These are phyloP conservation scores for Skeletonema grethae DNA, from an alignment of 108 stramenopile genomes.

Conservation along the genomic window DNA sequence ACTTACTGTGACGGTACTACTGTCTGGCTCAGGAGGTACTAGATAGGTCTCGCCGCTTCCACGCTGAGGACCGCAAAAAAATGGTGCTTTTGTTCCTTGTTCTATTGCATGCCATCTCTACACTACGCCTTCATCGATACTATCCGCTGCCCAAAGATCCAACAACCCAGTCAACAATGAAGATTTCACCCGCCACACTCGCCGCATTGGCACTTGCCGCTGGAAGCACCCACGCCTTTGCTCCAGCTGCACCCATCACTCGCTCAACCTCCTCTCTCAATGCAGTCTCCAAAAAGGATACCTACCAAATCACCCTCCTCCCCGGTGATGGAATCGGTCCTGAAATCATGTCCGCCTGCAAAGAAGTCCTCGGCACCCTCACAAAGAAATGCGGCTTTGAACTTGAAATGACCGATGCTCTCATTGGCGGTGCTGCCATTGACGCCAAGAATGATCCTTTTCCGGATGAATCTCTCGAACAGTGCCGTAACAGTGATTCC, in stretches of 20 bases:
- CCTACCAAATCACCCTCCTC: slow-evolving; percentile 83
- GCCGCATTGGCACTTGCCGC: slow-evolving; percentile 15
- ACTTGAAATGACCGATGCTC: slow-evolving; percentile 90
- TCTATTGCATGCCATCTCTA: too few species aligned
- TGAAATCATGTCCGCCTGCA: slow-evolving; percentile 93
- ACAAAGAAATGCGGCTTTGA: slow-evolving; percentile 71
- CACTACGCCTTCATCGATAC: not conserved
- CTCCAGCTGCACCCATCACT: slow-evolving; percentile 23
- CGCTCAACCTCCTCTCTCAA: slow-evolving; percentile 11
- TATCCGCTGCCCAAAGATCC: not conserved
- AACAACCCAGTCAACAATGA: not conserved
- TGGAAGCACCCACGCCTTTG: slow-evolving; percentile 36
- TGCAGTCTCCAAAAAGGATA: slow-evolving; percentile 86
- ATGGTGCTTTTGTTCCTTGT: too few species aligned
- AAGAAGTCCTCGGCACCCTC: slow-evolving; percentile 68
- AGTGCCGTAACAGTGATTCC: slow-evolving; percentile 88
- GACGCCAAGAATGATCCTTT: slow-evolving; percentile 93
- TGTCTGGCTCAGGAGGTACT: too few species aligned
- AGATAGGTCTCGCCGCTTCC: not conserved
- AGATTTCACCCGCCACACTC: not conserved
- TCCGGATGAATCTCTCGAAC: slow-evolving; percentile 88
- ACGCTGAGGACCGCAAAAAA: not conserved
- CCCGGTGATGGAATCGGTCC: slow-evolving; percentile 94
- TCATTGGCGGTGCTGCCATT: slow-evolving; percentile 97
- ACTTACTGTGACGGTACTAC: too few species aligned